Percentiles rank a stretch among this genome's conserved stretches.
Evolutionary conservation across 129 eudicot genomes (phyloP).

Genomic region (Smallanthus sonchifolius): DNA sequence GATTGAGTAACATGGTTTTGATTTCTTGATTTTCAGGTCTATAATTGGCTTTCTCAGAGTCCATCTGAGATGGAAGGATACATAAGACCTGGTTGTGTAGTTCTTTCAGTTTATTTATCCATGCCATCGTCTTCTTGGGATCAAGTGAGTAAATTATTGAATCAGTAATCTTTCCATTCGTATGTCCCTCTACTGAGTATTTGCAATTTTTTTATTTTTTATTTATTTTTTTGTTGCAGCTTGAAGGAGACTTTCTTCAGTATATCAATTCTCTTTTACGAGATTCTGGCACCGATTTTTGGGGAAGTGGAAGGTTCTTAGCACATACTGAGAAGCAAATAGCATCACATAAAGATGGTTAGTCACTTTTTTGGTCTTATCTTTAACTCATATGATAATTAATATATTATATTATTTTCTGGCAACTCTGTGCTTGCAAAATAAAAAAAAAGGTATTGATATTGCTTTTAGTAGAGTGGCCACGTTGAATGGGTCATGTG

Average conservation of each 20-base stretch:
- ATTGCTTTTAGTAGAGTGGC: not conserved
- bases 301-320: slow-evolving; percentile 79
- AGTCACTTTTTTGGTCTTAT: slow-evolving; percentile 9
- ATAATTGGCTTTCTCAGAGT: slow-evolving; percentile 79
- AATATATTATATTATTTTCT: not conserved
- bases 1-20: not conserved
- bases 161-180: not conserved
- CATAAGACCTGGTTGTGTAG: slow-evolving; percentile 95
- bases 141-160: slow-evolving; percentile 43
- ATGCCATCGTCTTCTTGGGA: slow-evolving; percentile 86
- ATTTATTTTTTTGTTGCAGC: slow-evolving; percentile 39
- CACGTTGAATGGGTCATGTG: not conserved
- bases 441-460: not conserved
- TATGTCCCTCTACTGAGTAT: slow-evolving; percentile 23
- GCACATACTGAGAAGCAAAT: slow-evolving; percentile 62
- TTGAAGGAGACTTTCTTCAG: slow-evolving; percentile 57
- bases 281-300: slow-evolving; percentile 49
- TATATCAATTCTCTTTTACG: slow-evolving; percentile 48
- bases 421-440: not conserved
- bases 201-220: slow-evolving; percentile 1
- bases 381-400: not conserved
- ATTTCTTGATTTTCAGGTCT: slow-evolving; percentile 46
- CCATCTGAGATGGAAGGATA: slow-evolving; percentile 95
- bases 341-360: slow-evolving; percentile 74
- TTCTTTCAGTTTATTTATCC: slow-evolving; percentile 62